Evolutionary conservation across 2,329 filamentous ascomycete species (phyloP).

Genomic region (Leptosphaerulina australis): DNA sequence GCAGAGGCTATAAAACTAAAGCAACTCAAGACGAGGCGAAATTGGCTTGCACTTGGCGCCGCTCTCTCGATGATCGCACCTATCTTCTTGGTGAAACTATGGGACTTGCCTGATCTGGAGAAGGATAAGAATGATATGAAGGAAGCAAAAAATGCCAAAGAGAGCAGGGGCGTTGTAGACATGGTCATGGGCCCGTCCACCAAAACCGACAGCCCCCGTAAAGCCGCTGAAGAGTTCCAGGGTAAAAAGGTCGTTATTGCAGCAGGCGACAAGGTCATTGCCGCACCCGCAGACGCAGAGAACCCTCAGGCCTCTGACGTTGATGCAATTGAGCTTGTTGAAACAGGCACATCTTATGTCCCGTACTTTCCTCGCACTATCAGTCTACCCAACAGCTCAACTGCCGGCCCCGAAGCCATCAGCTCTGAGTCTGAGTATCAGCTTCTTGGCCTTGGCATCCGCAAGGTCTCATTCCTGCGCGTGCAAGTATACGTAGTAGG

Average conservation of each 20-base stretch:
- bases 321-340: conserved; percentile 73
- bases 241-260: conserved; percentile 65
- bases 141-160: not conserved
- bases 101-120: conserved; percentile 38
- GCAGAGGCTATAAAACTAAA: conserved; percentile 40
- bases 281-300: conserved; percentile 45
- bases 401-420: conserved; percentile 30
- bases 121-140: conserved; percentile 29
- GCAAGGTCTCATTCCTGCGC: conserved; percentile 85
- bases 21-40: conserved; percentile 33
- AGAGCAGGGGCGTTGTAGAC: conserved; percentile 34
- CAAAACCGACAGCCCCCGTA: conserved; percentile 37
- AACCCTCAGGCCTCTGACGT: conserved; percentile 42
- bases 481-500: conserved; percentile 96
- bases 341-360: conserved; percentile 81
- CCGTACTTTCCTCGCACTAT: conserved; percentile 78
- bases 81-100: conserved; percentile 43
- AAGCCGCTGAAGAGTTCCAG: conserved; percentile 52
- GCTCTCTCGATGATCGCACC: conserved; percentile 47
- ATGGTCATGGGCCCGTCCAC: conserved; percentile 35
- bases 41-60: conserved; percentile 45
- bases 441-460: conserved; percentile 82
- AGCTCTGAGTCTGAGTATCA: conserved; percentile 70
- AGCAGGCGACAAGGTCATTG: conserved; percentile 65
- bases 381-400: conserved; percentile 60